Conservation (phyloP, 2,329 filamentous ascomycete species). For the Aspergillus caelatus region DNA sequence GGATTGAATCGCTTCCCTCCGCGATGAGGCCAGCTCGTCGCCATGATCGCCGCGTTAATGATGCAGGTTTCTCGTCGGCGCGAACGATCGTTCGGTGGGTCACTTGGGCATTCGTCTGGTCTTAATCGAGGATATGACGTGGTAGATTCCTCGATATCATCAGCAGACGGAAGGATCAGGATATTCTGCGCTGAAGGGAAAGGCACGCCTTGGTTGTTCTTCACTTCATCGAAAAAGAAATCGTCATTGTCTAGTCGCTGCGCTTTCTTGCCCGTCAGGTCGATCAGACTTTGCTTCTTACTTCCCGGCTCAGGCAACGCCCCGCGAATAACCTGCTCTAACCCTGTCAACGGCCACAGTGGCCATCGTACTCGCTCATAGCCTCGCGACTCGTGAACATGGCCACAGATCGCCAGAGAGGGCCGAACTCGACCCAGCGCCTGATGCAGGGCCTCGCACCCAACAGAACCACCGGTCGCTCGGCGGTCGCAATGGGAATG, state of each 20-base stretch:
- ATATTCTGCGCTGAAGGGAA: conserved; percentile 13
- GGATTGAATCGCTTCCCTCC: conserved; percentile 70
- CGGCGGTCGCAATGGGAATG: conserved; percentile 51
- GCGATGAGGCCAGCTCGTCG: conserved; percentile 65
- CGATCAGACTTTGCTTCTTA: conserved; percentile 58
- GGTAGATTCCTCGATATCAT: not conserved
- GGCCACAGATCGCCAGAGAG: conserved; percentile 58
- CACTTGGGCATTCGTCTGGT: conserved; percentile 3
- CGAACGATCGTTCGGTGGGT: conserved; percentile 11
- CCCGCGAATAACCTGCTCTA: conserved; percentile 23
- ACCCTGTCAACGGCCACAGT: not conserved
- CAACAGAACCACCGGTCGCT: conserved; percentile 37
- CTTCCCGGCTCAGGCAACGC: conserved; percentile 47
- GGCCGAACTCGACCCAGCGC: conserved; percentile 53
- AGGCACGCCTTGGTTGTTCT: not conserved
- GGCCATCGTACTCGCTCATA: conserved; percentile 56
- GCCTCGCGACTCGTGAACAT: conserved; percentile 61
- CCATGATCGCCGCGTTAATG: conserved; percentile 77
- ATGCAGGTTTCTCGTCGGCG: conserved; percentile 70
- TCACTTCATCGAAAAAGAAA: conserved; percentile 13
- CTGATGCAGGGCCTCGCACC: conserved; percentile 53
- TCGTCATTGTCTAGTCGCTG: conserved; percentile 37
- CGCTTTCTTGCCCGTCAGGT: conserved; percentile 51
- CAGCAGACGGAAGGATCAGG: conserved; percentile 7
- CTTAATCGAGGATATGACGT: conserved; percentile 6